Percentiles rank a stretch among this genome's conserved stretches.
Conservation (phyloP, 2,329 filamentous ascomycete genomes). For the Fusarium sp. region DNA sequence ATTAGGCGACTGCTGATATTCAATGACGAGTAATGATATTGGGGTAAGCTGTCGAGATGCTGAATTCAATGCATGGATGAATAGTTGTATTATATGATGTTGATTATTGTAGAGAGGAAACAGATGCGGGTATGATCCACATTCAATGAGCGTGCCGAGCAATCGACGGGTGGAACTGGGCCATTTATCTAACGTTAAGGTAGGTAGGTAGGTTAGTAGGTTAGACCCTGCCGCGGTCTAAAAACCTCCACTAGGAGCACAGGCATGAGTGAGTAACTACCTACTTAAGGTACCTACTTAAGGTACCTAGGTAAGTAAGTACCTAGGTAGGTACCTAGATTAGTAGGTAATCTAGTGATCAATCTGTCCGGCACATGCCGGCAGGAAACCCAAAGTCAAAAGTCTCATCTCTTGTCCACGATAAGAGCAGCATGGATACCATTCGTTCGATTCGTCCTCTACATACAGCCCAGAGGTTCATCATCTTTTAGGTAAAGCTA, state of each 20-base stretch:
- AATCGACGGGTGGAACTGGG: conserved; percentile 23
- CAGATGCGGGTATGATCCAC: conserved; percentile 25
- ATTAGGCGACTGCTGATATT: background rate
- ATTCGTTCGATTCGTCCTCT: background rate
- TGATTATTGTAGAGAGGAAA: conserved; percentile 11
- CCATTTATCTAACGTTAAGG: conserved; percentile 14
- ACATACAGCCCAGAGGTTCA: background rate
- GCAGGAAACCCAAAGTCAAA: background rate
- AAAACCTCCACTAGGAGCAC: background rate
- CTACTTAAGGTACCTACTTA: no score
- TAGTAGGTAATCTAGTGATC: no score
- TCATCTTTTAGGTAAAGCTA: background rate
- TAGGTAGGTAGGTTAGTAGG: background rate
- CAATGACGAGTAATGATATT: conserved; percentile 8
- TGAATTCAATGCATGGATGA: background rate
- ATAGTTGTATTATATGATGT: background rate
- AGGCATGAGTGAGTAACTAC: background rate
- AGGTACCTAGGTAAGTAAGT: background rate
- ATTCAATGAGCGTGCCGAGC: conserved; percentile 16
- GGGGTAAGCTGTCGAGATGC: background rate
- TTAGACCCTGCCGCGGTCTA: conserved; percentile 12
- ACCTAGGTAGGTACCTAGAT: no score
- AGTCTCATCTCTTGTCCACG: background rate
- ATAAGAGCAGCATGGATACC: background rate
- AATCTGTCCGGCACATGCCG: background rate